phyloP scores from a whole-genome alignment of 176 grass and related monocot genomes.

The Cocos nucifera region DNA sequence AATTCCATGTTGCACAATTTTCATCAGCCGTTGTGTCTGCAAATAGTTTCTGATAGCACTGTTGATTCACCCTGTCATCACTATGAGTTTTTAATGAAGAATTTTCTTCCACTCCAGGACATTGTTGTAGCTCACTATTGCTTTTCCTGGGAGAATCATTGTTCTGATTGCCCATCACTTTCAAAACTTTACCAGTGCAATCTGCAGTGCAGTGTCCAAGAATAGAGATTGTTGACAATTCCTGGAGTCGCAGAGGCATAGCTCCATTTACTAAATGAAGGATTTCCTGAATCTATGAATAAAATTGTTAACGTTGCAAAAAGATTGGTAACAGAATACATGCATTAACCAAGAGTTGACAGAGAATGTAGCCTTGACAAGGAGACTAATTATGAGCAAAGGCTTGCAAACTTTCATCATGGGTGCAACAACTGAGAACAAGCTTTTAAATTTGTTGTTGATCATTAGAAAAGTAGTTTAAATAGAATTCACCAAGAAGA shows the following conservation, averaged over 20 bases:
- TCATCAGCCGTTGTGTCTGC: background rate
- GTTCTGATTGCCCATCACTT: conserved; percentile 22
- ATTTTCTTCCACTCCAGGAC: conserved; percentile 7
- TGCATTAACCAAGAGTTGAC: conserved; percentile 4
- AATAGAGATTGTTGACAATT: conserved; percentile 40
- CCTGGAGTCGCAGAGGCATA: conserved; percentile 49
- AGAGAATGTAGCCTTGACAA: conserved; percentile 5
- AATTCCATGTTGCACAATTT: conserved; percentile 23
- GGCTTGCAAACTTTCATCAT: too few relatives aligned
- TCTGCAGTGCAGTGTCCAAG: conserved; percentile 45
- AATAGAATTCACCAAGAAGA: too few relatives aligned
- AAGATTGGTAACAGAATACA: background rate
- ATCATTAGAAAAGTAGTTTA: too few relatives aligned
- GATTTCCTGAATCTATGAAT: conserved; percentile 35
- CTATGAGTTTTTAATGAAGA: conserved; percentile 18
- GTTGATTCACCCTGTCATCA: conserved; percentile 11
- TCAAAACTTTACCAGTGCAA: conserved; percentile 16
- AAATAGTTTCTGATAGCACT: conserved; percentile 15
- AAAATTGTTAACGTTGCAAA: conserved; percentile 15
- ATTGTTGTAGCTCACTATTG: conserved; percentile 14
- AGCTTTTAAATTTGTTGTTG: too few relatives aligned
- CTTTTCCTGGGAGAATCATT: conserved; percentile 5
- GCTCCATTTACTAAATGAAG: conserved; percentile 47
- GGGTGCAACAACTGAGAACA: too few relatives aligned
- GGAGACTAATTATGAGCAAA: too few relatives aligned